phyloP scores from a whole-genome alignment of 2,329 filamentous ascomycete species.

The Claviceps sp. region DNA sequence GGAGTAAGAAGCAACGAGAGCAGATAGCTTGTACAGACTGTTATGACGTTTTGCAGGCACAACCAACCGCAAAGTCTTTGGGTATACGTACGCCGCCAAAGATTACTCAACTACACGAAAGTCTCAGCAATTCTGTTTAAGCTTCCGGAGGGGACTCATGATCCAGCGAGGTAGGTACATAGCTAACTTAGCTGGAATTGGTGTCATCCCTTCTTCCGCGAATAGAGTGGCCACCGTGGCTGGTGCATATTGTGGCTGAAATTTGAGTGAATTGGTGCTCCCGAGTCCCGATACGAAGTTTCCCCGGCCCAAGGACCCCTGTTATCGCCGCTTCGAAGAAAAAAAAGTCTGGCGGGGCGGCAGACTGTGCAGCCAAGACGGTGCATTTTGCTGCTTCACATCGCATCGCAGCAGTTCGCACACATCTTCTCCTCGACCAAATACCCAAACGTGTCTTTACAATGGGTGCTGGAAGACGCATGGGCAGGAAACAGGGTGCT shows the following conservation, averaged over 20 bases:
- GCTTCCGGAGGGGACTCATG: no score
- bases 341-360: slow-evolving; percentile 28
- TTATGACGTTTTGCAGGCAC: no score
- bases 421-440: slow-evolving; percentile 3
- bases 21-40: neutral
- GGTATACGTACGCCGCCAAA: no score
- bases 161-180: no score
- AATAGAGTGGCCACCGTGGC: neutral
- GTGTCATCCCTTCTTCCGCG: neutral
- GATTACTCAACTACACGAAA: no score
- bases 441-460: slow-evolving; percentile 18
- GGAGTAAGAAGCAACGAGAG: neutral
- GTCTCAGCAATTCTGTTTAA: no score
- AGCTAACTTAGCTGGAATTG: no score
- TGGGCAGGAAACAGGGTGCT: slow-evolving; percentile 79
- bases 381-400: neutral
- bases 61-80: no score
- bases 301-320: slow-evolving; percentile 18
- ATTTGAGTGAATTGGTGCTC: neutral
- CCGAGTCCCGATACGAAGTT: slow-evolving; percentile 20
- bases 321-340: slow-evolving; percentile 12
- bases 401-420: neutral
- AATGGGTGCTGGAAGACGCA: slow-evolving; percentile 84
- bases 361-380: neutral
- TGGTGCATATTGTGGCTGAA: neutral